Evolutionary conservation across 2,329 filamentous ascomycete genomes (phyloP).

Genomic region (Beauveria pseudobassiana): DNA sequence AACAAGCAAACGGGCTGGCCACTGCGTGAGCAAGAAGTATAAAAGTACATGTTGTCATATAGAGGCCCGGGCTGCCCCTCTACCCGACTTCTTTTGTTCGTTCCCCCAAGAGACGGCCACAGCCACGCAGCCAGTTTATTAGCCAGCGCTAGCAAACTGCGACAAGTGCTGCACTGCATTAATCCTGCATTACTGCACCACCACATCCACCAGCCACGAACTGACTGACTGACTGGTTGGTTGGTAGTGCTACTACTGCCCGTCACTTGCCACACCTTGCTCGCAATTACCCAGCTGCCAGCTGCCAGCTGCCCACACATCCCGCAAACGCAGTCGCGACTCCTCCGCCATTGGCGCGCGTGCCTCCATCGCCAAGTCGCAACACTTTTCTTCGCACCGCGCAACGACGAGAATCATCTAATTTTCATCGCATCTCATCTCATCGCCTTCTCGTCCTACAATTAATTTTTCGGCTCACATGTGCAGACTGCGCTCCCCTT

Average conservation of each 20-base stretch:
- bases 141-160: neutral
- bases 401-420: neutral
- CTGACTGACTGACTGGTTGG: too few species aligned
- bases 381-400: neutral
- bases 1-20: conserved; percentile 12
- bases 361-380: neutral
- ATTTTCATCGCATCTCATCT: neutral
- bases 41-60: conserved; percentile 16
- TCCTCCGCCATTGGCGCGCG: conserved; percentile 8
- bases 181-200: neutral
- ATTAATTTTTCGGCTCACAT: neutral
- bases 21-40: conserved; percentile 12
- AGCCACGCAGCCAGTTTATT: neutral
- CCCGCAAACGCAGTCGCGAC: conserved; percentile 1
- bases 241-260: too few species aligned
- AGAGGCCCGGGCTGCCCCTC: conserved; percentile 13
- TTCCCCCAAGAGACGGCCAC: neutral
- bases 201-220: neutral
- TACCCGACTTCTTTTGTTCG: conserved; percentile 10
- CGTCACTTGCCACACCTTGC: neutral
- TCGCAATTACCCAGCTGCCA: too few species aligned
- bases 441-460: neutral
- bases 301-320: neutral
- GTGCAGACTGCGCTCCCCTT: neutral
- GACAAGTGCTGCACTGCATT: neutral